Evolutionary conservation across 108 stramenopile genomes (phyloP), one percentile per base, ranked within the genome.

Genomic region (Thalassiosira profunda): DNA sequence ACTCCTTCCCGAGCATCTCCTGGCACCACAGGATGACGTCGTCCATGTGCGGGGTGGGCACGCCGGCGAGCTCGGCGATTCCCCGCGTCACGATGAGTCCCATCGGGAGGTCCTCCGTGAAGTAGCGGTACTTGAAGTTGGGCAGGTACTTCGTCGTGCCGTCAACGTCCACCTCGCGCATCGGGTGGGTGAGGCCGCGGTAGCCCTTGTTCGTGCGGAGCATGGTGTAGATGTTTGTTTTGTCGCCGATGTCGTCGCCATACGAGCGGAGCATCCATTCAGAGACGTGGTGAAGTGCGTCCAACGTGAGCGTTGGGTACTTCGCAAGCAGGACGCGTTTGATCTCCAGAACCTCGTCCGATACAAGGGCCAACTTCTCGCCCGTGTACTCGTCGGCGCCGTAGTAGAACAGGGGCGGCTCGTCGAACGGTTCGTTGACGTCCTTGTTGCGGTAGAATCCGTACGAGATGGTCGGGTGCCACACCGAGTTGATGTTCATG

Each of bases 401-500:
- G 30, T 84, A 49, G 34, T 84, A 84, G 38, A 84, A 84, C 28
- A 77, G 83, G 10, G 83, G 83, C 3, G 83, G 79, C 42, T 79
- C 83, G 33, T 84, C 83, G 23, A 80, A 72, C 11, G 79, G 79
- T 33, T 76, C 35, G 30, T 61, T 56, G 4, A 67, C 48, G 33
- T 84, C 79, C 37, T 25, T 42, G 36, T 84, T 76, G 5, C 75
- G 75, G 70, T 77, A 84, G 58, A 80, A 84, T 2, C 63, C 74
- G 23, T 80, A 84, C 2, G 67, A 70, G 21, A 84, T 84, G 6
- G 83, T 84, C 17, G 83, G 83, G 63, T 84, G 83, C 83, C 83
- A 84, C 10, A 84, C 79, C 29, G 63, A 67, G 58, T 84, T 84
- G 63, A 84, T 84, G 42, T 80, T 80, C 83, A 84, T 84, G 37